Conservation (phyloP, 139 green algal species). For the Chlamydomonas sphaeroides region DNA sequence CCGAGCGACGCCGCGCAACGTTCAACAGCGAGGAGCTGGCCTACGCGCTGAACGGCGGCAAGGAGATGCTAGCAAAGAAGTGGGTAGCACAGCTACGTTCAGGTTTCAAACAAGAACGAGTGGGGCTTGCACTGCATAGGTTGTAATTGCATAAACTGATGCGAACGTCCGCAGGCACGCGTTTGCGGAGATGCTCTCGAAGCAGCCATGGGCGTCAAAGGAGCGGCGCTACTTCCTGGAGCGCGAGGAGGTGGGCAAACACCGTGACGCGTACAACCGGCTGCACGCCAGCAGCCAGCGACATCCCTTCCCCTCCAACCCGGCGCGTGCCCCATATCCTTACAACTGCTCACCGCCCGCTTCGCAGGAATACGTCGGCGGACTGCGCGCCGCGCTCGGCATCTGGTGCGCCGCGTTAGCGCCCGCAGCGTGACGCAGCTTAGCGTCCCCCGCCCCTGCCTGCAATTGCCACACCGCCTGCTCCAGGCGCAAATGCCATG, state of each 20-base stretch:
- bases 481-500: no score
- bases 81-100: slow-evolving; percentile 29
- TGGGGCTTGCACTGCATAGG: no score
- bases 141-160: not conserved
- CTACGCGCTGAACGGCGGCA: slow-evolving; percentile 75
- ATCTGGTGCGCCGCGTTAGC: slow-evolving; percentile 73
- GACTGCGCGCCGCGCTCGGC: slow-evolving; percentile 73
- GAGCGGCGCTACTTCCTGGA: slow-evolving; percentile 76
- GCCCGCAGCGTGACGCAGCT: no score
- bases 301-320: no score
- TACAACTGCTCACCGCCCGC: no score
- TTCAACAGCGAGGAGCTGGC: slow-evolving; percentile 77
- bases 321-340: no score
- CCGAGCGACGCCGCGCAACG: slow-evolving; percentile 71
- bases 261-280: no score
- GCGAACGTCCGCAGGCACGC: slow-evolving; percentile 48
- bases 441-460: no score
- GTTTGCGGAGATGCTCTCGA: slow-evolving; percentile 68
- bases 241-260: slow-evolving; percentile 82
- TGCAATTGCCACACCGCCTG: no score
- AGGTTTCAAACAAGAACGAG: no score
- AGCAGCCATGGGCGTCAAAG: slow-evolving; percentile 83
- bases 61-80: slow-evolving; percentile 75
- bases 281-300: no score
- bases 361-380: slow-evolving; percentile 86